phyloP scores from a whole-genome alignment of 2,329 filamentous ascomycete genomes.

The Aspergillus aculeatinus region DNA sequence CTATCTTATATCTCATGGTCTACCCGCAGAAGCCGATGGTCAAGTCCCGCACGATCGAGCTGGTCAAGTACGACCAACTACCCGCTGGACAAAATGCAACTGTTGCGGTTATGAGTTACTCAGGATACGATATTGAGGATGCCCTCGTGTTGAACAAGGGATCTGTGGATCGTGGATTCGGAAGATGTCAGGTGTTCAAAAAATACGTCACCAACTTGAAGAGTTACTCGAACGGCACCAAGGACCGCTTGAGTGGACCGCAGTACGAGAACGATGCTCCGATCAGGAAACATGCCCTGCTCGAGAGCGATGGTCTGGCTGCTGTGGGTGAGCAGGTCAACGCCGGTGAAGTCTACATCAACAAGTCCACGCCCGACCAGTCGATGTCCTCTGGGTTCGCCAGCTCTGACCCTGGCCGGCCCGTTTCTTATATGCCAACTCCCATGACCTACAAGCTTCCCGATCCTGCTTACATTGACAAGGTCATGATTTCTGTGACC shows the following conservation, averaged over 20 bases:
- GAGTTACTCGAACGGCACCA: slow-evolving; percentile 79
- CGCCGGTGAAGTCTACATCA: slow-evolving; percentile 80
- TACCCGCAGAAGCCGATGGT: slow-evolving; percentile 98
- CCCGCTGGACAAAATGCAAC: slow-evolving; percentile 96
- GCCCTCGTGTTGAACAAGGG: slow-evolving; percentile 95
- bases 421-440: slow-evolving; percentile 38
- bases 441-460: slow-evolving; percentile 72
- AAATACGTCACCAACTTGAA: slow-evolving; percentile 87
- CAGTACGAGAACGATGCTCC: slow-evolving; percentile 62
- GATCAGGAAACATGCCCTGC: slow-evolving; percentile 67
- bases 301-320: slow-evolving; percentile 85
- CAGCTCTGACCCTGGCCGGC: slow-evolving; percentile 57
- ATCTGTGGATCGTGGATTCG: slow-evolving; percentile 90
- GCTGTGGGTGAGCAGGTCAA: slow-evolving; percentile 79
- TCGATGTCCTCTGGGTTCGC: slow-evolving; percentile 67
- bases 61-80: slow-evolving; percentile 95
- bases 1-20: slow-evolving; percentile 91
- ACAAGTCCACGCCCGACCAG: slow-evolving; percentile 83
- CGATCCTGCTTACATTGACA: slow-evolving; percentile 88
- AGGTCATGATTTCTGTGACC: slow-evolving; percentile 88
- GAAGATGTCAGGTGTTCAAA: slow-evolving; percentile 95
- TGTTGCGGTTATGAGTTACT: slow-evolving; percentile 99
- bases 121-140: slow-evolving; percentile 98
- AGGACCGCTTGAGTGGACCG: slow-evolving; percentile 60
- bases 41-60: slow-evolving; percentile 92